Base-by-base conservation (phyloP, 805 yeast genomes). In the Candida golubevii region DNA sequence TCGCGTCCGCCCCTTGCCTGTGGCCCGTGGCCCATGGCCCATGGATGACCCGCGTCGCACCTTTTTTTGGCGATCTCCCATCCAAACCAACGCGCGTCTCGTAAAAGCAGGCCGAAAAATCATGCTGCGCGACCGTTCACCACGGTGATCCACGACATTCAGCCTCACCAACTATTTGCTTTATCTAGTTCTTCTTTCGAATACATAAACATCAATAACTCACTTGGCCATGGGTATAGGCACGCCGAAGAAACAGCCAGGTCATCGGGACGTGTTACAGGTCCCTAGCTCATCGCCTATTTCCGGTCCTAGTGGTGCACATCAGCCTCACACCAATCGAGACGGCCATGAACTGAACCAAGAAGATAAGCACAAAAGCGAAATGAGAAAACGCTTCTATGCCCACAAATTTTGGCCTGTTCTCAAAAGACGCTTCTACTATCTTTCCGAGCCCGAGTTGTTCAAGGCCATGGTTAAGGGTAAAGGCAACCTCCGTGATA, bases 271-370 rank as follows among this genome's bases (percentile, higher is more conserved):
- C 34, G 51, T 47, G 11, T 28, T 71, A 15, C 75, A 71, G 53
- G 75, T 71, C 7, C 75, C 75, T 3, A 58, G 66, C 40, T 65
- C 71, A 29, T 66, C 72, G 26, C 76, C 76, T 12, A 62, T 70
- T 11, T 39, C 48, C 28, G 50, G 54, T 39, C 23, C 23, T 18
- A 18, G 23, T 18, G 23, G 23, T 18, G 23, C 23, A 18, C 42
- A 45, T 40, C 41, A 44, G 15, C 30, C 23, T 8, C 29, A 33
- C 9, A 6, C 43, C 39, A 12, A 41, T 36, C 23, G 23, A 18
- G 31, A 13, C 39, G 23, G 38, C 38, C 12, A 30, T 8, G 28
- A 36, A 13, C n/a, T n/a, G 18, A 40, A 45, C 31, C 26, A 48
- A 38, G 48, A 52, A 39, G 49, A 52, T 33, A 44, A 43, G 34